phyloP scores from a whole-genome alignment of 2,329 filamentous ascomycete genomes.

The Curvularia hawaiiensis region DNA sequence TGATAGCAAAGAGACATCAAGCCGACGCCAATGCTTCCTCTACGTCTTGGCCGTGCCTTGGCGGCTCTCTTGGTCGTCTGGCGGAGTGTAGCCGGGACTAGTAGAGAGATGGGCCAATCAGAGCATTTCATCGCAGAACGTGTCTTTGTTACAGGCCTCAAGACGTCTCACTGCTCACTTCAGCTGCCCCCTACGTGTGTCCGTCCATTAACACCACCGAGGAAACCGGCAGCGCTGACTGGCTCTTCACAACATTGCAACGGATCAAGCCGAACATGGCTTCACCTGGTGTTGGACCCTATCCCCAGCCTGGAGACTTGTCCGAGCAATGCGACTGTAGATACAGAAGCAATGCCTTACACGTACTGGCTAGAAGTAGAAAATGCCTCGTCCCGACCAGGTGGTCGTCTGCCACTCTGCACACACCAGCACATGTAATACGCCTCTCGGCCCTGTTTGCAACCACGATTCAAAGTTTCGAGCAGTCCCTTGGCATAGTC shows the following conservation, averaged over 20 bases:
- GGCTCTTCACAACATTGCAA: neutral
- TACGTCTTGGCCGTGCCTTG: slow-evolving; percentile 3
- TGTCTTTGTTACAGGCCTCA: neutral
- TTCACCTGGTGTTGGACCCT: neutral
- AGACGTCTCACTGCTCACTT: neutral
- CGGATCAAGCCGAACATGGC: neutral
- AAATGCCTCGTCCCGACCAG: neutral
- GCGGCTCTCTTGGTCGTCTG: neutral
- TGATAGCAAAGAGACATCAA: slow-evolving; percentile 8
- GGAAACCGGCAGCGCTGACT: neutral
- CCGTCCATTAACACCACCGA: neutral
- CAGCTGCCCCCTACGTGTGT: neutral
- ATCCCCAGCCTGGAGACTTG: neutral
- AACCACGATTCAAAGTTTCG: neutral
- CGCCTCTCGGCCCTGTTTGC: too few relatives aligned
- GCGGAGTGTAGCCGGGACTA: neutral
- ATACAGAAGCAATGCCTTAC: neutral
- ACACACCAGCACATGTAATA: too few relatives aligned
- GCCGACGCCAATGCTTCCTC: slow-evolving; percentile 2
- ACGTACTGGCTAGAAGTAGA: neutral
- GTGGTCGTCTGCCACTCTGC: neutral
- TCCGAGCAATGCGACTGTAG: neutral
- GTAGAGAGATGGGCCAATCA: neutral
- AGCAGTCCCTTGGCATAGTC: neutral
- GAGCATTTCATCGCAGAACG: neutral